These are phyloP conservation scores for Amanita phalloides DNA, from an alignment of 768 basidiomycete genomes.

Conservation along the genomic window DNA sequence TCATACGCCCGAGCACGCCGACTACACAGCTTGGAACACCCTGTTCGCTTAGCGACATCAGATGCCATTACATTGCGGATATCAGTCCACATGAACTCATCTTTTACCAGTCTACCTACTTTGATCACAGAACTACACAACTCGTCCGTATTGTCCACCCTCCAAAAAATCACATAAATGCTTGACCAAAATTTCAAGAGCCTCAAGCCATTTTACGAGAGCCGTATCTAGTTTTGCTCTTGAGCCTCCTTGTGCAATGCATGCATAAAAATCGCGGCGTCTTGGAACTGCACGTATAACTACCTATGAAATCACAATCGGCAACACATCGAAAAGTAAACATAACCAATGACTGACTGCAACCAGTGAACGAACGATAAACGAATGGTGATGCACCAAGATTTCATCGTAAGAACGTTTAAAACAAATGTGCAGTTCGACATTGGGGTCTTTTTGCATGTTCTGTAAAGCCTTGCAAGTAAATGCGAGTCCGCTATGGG, in stretches of 20 bases:
- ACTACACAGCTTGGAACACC: too few relatives aligned
- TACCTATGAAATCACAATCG: constrained; percentile 22
- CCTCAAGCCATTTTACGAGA: constrained; percentile 49
- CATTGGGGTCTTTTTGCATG: constrained; percentile 41
- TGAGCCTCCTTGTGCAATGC: constrained; percentile 50
- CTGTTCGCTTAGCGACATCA: too few relatives aligned
- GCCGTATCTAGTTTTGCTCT: constrained; percentile 42
- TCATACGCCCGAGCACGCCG: too few relatives aligned
- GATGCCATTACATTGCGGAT: too few relatives aligned
- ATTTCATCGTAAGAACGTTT: constrained; percentile 60
- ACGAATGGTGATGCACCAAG: constrained; percentile 55
- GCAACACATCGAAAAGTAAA: background rate
- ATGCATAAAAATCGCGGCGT: constrained; percentile 50
- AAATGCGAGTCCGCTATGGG: constrained; percentile 51
- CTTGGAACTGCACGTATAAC: constrained; percentile 52
- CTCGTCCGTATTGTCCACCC: constrained; percentile 39
- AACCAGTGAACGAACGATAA: constrained; percentile 55
- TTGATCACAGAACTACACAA: constrained; percentile 11
- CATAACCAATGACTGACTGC: constrained; percentile 27
- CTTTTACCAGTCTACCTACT: too few relatives aligned
- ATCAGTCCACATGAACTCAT: too few relatives aligned
- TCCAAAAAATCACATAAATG: constrained; percentile 43
- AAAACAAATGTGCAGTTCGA: constrained; percentile 60
- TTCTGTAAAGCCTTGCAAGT: constrained; percentile 58
- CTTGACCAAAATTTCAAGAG: constrained; percentile 39